Base-by-base conservation (phyloP, 1,139 yeast species). In the Protomyces inouyei region DNA sequence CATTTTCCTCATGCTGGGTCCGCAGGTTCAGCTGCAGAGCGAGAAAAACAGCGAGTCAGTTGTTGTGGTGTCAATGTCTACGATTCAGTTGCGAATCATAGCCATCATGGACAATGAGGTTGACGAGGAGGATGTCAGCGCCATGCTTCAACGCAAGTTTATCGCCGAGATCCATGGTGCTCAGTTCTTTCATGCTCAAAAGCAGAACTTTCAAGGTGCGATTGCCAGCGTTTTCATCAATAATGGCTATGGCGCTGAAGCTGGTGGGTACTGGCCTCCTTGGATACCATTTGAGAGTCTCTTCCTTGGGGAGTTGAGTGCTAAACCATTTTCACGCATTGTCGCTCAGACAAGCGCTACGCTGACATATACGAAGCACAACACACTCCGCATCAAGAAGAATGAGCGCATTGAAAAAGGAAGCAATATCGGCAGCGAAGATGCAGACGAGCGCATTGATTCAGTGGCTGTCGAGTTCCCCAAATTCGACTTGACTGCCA, bases 11-110 rank as follows among this genome's bases (percentile, higher is more conserved):
- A 80, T 92, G 46, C 79, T 89, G 12, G 83, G 92, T 1, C 98
- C 98, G 0, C 98, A 93, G 73, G 83, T 93, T 60, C 96, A 92
- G 72, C 74, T 92, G 25, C 85, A 87, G 67, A 82, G 88, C 61
- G 86, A 85, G 43, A 83, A 83, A 61, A 83, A 83, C 56, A 83
- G 85, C 0, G 83, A 83, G 57, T 80, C 87, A 1, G 84, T 88
- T 64, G 81, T 90, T n/a, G 74, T 90, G 64, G 77, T 90, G 9
- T 82, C 90, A 1, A 83, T 96, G 0, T 86, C 86, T 67, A 86
- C 84, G 69, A 81, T 93, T 67, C 93, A 88, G 69, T 72, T 87
- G 69, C 82, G 89, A 68, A 81, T 86, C 8, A 74, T 89, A 21
- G 78, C 84, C 14, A 79, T 87, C 1, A 83, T 83, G 69, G 83